phyloP scores from a whole-genome alignment of 495 filamentous ascomycete species.

The Lophium mytilinum region DNA sequence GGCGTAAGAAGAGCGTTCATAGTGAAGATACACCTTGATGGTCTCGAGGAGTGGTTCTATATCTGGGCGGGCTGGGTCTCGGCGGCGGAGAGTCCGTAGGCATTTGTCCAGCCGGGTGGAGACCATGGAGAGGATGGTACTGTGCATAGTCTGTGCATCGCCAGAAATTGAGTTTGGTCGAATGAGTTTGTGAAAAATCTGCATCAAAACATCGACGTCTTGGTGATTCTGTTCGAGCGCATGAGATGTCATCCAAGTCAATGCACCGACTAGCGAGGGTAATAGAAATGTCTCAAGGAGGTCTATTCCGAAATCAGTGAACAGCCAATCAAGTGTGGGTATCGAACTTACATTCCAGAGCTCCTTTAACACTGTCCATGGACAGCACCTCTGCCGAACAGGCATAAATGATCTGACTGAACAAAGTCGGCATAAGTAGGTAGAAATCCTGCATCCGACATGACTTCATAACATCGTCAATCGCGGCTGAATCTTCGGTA shows the following conservation, averaged over 20 bases:
- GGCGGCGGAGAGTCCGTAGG: conserved; percentile 62
- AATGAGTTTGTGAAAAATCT: conserved; percentile 68
- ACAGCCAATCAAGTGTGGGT: conserved; percentile 1
- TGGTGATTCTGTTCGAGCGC: conserved; percentile 57
- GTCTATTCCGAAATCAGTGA: conserved; percentile 40
- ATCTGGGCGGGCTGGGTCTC: conserved; percentile 58
- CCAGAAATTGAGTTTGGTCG: conserved; percentile 66
- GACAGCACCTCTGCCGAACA: conserved; percentile 60
- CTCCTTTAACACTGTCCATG: conserved; percentile 75
- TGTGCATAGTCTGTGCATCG: conserved; percentile 74
- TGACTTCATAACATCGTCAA: conserved; percentile 81
- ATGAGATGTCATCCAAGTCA: conserved; percentile 72
- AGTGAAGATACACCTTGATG: conserved; percentile 60
- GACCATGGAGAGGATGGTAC: conserved; percentile 73
- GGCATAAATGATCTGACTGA: conserved; percentile 74
- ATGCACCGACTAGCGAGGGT: conserved; percentile 72
- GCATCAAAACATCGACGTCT: conserved; percentile 56
- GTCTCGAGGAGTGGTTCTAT: conserved; percentile 63
- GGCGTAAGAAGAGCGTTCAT: conserved; percentile 55
- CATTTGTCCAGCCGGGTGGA: conserved; percentile 68
- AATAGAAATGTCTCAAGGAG: conserved; percentile 84
- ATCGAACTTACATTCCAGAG: conserved; percentile 67
- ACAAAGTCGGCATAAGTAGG: conserved; percentile 78
- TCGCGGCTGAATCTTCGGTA: conserved; percentile 60
- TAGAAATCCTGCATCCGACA: conserved; percentile 95